Conservation (phyloP, 352 stramenopile species). For the Phytopythium mirpurense region DNA sequence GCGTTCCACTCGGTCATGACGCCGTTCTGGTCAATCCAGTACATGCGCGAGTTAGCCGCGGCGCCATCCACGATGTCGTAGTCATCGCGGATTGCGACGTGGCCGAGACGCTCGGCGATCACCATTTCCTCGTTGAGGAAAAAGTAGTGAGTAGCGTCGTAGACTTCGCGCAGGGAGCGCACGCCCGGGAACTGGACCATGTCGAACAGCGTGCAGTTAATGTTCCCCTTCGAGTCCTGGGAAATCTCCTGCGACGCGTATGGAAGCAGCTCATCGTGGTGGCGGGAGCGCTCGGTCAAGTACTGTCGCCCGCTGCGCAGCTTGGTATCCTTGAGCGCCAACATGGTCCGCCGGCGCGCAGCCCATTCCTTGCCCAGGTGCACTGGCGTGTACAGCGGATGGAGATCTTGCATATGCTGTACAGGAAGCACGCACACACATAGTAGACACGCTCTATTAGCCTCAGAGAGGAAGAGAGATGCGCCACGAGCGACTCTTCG, state of each 20-base stretch:
- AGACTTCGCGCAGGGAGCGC: slow-evolving; percentile 24
- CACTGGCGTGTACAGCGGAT: slow-evolving; percentile 21
- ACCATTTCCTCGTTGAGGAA: slow-evolving; percentile 35
- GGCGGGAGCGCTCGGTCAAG: slow-evolving; percentile 11
- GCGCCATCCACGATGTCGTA: slow-evolving; percentile 21
- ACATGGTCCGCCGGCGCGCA: slow-evolving; percentile 13
- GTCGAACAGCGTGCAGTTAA: slow-evolving; percentile 26
- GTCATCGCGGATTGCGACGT: slow-evolving; percentile 32
- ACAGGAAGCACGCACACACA: background rate
- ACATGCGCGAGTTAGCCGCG: slow-evolving; percentile 20
- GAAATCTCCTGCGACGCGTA: slow-evolving; percentile 23
- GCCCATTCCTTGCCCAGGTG: slow-evolving; percentile 18
- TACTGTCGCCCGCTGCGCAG: slow-evolving; percentile 20
- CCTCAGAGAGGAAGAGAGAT: background rate
- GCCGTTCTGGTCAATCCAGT: slow-evolving; percentile 16
- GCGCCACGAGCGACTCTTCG: too few relatives aligned
- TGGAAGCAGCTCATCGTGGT: slow-evolving; percentile 9
- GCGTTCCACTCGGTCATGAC: slow-evolving; percentile 22
- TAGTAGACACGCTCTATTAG: background rate
- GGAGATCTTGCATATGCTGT: slow-evolving; percentile 15
- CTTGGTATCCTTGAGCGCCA: slow-evolving; percentile 12
- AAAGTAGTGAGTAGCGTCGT: slow-evolving; percentile 23
- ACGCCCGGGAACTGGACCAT: slow-evolving; percentile 22
- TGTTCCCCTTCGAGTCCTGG: slow-evolving; percentile 20
- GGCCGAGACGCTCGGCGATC: slow-evolving; percentile 25